Evolutionary conservation across 179 eudicot species (phyloP).

Genomic region (Spinacia oleracea): DNA sequence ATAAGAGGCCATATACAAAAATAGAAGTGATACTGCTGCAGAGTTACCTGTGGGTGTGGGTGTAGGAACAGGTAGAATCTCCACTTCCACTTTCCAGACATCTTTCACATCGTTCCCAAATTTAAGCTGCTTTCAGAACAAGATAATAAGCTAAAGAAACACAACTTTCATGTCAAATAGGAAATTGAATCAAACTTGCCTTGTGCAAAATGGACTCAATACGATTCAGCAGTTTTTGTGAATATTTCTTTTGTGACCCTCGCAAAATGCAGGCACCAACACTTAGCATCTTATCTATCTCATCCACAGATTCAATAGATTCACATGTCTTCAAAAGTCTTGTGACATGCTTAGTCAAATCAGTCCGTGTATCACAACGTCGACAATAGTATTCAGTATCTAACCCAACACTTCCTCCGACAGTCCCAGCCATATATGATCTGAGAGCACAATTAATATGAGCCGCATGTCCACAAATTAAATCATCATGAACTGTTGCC

Average conservation of each 20-base stretch:
- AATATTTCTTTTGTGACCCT: constrained; percentile 58
- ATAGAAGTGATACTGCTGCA: not conserved
- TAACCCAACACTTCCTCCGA: constrained; percentile 79
- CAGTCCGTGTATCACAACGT: constrained; percentile 82
- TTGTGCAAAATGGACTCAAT: constrained; percentile 54
- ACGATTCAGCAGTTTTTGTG: constrained; percentile 49
- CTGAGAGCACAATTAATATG: constrained; percentile 79
- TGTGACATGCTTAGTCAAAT: constrained; percentile 60
- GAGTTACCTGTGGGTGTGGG: constrained; percentile 40
- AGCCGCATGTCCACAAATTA: constrained; percentile 77
- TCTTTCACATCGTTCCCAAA: constrained; percentile 38
- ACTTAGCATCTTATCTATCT: constrained; percentile 51
- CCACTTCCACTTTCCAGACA: constrained; percentile 47
- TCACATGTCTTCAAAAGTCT: constrained; percentile 56
- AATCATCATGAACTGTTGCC: constrained; percentile 42
- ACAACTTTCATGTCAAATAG: not conserved
- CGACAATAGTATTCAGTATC: constrained; percentile 91
- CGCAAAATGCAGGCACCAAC: constrained; percentile 57
- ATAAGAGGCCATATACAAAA: not conserved
- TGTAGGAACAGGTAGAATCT: constrained; percentile 21
- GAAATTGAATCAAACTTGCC: constrained; percentile 43
- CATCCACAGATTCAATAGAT: constrained; percentile 47
- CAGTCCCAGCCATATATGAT: constrained; percentile 91
- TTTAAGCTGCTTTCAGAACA: constrained; percentile 40
- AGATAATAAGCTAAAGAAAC: constrained; percentile 20